Percentiles rank a stretch among this genome's conserved stretches.
phyloP scores from a whole-genome alignment of 2,329 filamentous ascomycete genomes.

The Scedosporium minutisporum region DNA sequence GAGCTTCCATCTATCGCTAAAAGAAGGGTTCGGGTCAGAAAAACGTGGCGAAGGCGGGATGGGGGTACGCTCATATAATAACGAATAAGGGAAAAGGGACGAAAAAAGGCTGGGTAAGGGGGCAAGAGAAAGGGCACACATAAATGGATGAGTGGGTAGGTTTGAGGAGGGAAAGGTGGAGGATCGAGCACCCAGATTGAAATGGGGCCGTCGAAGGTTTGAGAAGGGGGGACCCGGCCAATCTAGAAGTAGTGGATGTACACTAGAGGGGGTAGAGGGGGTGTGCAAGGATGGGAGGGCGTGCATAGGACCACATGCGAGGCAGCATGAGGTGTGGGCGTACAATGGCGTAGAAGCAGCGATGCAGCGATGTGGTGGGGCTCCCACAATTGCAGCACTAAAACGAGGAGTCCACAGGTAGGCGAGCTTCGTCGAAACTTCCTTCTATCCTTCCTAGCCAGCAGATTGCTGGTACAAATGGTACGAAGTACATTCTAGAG shows the following conservation, averaged over 20 bases:
- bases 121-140: background rate
- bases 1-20: slow-evolving; percentile 7
- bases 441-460: background rate
- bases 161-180: slow-evolving; percentile 5
- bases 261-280: background rate
- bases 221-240: background rate
- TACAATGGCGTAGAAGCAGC: background rate
- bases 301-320: background rate
- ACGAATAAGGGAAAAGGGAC: slow-evolving; percentile 1
- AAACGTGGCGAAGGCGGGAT: slow-evolving; percentile 5
- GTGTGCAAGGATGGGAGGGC: background rate
- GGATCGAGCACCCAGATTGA: slow-evolving; percentile 6
- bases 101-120: background rate
- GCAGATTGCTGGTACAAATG: background rate
- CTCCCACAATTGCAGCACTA: background rate
- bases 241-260: background rate
- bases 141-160: background rate
- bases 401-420: background rate
- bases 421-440: background rate
- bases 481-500: background rate
- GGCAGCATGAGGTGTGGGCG: background rate
- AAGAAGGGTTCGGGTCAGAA: slow-evolving; percentile 4
- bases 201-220: background rate
- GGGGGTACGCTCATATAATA: slow-evolving; percentile 4
- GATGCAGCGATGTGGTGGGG: background rate